phyloP scores from a whole-genome alignment of 2,329 filamentous ascomycete species.

The Endothia cerciana region DNA sequence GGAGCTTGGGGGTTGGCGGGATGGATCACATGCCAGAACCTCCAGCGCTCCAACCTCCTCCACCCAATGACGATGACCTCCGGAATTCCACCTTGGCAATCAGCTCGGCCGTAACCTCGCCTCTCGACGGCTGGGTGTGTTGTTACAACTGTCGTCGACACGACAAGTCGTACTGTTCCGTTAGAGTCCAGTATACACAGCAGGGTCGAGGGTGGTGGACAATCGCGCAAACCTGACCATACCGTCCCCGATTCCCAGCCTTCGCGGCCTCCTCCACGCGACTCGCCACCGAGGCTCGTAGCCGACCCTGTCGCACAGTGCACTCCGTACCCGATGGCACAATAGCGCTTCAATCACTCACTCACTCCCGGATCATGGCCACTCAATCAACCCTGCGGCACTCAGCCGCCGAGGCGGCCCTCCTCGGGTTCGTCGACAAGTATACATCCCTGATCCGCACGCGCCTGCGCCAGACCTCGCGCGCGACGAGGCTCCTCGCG shows the following conservation, averaged over 20 bases:
- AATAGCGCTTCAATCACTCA: conserved; percentile 1
- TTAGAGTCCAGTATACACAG: not conserved
- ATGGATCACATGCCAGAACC: conserved; percentile 21
- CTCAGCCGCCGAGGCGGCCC: conserved; percentile 66
- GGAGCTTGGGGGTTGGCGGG: not conserved
- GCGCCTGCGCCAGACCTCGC: conserved; percentile 67
- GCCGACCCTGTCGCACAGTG: not conserved
- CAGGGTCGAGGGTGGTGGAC: not conserved
- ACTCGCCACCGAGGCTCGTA: not conserved
- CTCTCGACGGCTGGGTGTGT: too few species aligned
- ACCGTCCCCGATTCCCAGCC: too few species aligned
- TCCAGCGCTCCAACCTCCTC: not conserved
- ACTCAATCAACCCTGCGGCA: conserved; percentile 81
- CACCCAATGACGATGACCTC: conserved; percentile 23
- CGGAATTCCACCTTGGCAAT: not conserved
- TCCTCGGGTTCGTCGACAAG: conserved; percentile 65
- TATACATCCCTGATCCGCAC: conserved; percentile 58
- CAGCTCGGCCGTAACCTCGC: not conserved
- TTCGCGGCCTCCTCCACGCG: not conserved
- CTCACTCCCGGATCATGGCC: conserved; percentile 63
- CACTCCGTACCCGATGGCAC: conserved; percentile 15
- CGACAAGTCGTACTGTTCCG: not conserved
- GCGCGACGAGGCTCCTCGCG: conserved; percentile 72
- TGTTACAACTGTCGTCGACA: not conserved
- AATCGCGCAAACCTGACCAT: too few species aligned